These are phyloP conservation scores for Diospyros lotus DNA, from an alignment of 148 eudicot species.

Conservation along the genomic window DNA sequence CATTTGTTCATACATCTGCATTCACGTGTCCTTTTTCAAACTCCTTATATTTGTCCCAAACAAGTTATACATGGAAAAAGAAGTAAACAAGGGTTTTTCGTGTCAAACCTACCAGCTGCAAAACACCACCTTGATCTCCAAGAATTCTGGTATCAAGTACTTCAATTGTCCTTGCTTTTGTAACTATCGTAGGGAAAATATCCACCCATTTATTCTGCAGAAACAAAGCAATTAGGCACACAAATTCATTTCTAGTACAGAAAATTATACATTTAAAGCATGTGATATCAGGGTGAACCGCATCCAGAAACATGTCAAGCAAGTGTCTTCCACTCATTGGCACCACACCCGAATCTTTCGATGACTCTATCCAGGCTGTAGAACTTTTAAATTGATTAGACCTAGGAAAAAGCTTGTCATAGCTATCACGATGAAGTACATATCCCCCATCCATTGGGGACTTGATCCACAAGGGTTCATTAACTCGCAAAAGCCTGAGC, in stretches of 20 bases:
- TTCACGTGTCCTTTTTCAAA: background rate
- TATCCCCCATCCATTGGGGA: conserved; percentile 27
- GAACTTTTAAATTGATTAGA: conserved; percentile 16
- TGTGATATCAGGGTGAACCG: conserved; percentile 20
- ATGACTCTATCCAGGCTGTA: conserved; percentile 34
- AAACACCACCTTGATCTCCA: conserved; percentile 23
- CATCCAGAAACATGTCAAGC: conserved; percentile 40
- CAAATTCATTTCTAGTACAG: no score
- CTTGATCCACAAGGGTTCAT: conserved; percentile 50
- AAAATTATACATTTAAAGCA: background rate
- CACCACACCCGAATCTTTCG: conserved; percentile 43
- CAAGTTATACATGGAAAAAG: no score
- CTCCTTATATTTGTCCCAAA: no score
- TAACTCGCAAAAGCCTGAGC: conserved; percentile 29
- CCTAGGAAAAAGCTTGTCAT: conserved; percentile 20
- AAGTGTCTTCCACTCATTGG: conserved; percentile 26
- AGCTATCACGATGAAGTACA: conserved; percentile 31
- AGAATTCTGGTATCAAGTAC: conserved; percentile 32
- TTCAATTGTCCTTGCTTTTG: conserved; percentile 35
- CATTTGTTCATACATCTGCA: conserved; percentile 48
- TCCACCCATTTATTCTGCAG: conserved; percentile 52
- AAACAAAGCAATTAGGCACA: conserved; percentile 3
- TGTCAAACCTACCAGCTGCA: conserved; percentile 38
- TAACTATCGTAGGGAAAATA: conserved; percentile 45
- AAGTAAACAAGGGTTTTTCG: background rate